These are phyloP conservation scores for Trichosanthes truncata DNA, from an alignment of 306 rosid genomes.

Conservation along the genomic window DNA sequence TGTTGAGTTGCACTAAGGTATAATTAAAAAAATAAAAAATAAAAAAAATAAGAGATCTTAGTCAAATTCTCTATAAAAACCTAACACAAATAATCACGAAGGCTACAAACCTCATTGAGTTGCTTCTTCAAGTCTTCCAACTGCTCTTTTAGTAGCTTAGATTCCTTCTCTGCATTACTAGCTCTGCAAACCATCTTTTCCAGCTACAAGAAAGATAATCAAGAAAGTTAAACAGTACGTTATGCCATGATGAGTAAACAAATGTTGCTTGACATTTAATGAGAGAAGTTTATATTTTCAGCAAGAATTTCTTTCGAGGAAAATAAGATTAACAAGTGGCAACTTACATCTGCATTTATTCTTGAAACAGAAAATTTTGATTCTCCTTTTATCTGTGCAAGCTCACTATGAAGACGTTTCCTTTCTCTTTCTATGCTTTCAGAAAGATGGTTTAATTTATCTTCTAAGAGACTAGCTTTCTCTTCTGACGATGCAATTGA, in stretches of 20 bases:
- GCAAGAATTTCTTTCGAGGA: not conserved
- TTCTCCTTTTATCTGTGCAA: conserved; percentile 49
- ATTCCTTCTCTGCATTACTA: conserved; percentile 64
- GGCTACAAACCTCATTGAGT: conserved; percentile 49
- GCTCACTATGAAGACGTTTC: conserved; percentile 40
- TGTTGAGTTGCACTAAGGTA: not conserved
- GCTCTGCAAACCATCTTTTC: conserved; percentile 73
- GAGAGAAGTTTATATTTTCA: not conserved
- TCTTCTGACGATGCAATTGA: conserved; percentile 53
- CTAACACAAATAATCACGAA: not conserved
- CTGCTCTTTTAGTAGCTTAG: conserved; percentile 57
- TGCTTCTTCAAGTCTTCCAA: conserved; percentile 51
- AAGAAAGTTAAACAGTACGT: conserved; percentile 9
- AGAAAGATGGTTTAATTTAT: conserved; percentile 46
- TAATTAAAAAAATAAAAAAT: not conserved
- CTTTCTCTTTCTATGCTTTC: conserved; percentile 58
- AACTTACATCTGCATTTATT: conserved; percentile 56
- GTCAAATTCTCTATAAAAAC: not conserved
- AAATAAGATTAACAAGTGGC: conserved; percentile 1
- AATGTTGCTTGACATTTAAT: not conserved
- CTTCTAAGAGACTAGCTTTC: conserved; percentile 45
- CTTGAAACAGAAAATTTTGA: conserved; percentile 62
- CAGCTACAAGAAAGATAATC: conserved; percentile 39
- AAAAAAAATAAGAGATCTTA: not conserved
- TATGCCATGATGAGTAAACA: not conserved